Evolutionary conservation across 2,329 filamentous ascomycete genomes (phyloP).

Genomic region (Talaromyces sp.): DNA sequence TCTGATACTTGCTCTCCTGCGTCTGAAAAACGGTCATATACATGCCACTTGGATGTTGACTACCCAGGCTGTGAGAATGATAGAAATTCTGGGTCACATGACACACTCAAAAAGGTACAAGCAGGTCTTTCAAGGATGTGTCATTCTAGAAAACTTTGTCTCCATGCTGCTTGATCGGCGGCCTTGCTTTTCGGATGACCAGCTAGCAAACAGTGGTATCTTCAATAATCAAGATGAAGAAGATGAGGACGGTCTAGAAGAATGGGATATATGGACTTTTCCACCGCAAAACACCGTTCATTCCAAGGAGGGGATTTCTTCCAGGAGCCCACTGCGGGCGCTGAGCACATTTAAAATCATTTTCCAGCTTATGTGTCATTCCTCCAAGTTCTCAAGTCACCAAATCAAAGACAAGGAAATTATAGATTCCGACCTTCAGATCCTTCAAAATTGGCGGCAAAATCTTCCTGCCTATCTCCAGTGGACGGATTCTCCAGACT

Average conservation of each 20-base stretch:
- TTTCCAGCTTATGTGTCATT: not conserved
- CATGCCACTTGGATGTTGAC: slow-evolving; percentile 56
- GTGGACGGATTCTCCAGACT: slow-evolving; percentile 5
- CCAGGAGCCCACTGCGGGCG: not conserved
- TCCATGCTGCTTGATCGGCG: not conserved
- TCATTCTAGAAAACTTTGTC: slow-evolving; percentile 6
- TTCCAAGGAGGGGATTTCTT: not conserved
- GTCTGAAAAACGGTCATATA: slow-evolving; percentile 52
- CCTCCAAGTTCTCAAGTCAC: not conserved
- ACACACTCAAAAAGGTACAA: not conserved
- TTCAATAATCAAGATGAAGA: not conserved
- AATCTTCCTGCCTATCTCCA: not conserved
- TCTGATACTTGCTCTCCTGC: slow-evolving; percentile 56
- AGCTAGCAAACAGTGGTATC: not conserved
- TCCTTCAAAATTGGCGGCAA: not conserved
- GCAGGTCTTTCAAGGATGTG: slow-evolving; percentile 3
- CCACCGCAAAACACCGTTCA: not conserved
- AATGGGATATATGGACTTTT: slow-evolving; percentile 5
- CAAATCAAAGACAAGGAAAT: not conserved
- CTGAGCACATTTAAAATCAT: slow-evolving; percentile 2
- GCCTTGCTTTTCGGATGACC: not conserved
- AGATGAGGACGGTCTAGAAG: not conserved
- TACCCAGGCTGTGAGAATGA: slow-evolving; percentile 4
- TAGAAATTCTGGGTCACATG: not conserved
- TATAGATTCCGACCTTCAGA: not conserved